Evolutionary conservation across 495 filamentous ascomycete species (phyloP).

Genomic region (Penicillium flavigenum): DNA sequence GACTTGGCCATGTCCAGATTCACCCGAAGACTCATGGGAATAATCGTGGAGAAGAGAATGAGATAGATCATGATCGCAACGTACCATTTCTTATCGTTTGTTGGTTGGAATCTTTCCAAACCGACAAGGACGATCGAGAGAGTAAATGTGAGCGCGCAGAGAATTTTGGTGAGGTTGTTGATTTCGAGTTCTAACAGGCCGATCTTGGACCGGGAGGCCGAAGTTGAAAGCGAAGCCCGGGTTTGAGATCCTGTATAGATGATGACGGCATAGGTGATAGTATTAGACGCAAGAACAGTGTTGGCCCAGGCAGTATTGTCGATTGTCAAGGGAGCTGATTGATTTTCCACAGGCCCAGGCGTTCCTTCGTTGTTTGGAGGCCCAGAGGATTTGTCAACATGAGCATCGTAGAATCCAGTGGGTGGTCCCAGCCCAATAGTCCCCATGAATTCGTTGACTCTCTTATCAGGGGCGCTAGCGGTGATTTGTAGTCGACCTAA

Average conservation of each 20-base stretch:
- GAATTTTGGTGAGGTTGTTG: conserved; percentile 95
- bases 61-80: conserved; percentile 93
- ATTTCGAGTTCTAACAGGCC: conserved; percentile 95
- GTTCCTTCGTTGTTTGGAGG: conserved; percentile 18
- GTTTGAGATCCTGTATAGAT: conserved; percentile 96
- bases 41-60: conserved; percentile 98
- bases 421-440: conserved; percentile 64
- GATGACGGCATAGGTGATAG: conserved; percentile 79
- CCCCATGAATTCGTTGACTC: conserved; percentile 91
- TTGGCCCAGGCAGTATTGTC: conserved; percentile 99
- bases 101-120: conserved; percentile 73
- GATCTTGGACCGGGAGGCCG: conserved; percentile 85
- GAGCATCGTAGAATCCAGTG: conserved; percentile 42
- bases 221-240: conserved; percentile 89
- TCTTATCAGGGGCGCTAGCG: conserved; percentile 83
- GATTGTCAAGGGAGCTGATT: conserved; percentile 64
- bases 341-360: conserved; percentile 23
- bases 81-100: conserved; percentile 73
- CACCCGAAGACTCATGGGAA: conserved; percentile 93
- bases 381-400: conserved; percentile 41
- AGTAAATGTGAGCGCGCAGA: conserved; percentile 82
- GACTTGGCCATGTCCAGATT: conserved; percentile 97
- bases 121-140: conserved; percentile 90
- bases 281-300: conserved; percentile 92
- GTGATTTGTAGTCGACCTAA: conserved; percentile 73